These are phyloP conservation scores for Plasmodium coatneyi DNA, from an alignment of 169 alveolate species.

Conservation along the genomic window DNA sequence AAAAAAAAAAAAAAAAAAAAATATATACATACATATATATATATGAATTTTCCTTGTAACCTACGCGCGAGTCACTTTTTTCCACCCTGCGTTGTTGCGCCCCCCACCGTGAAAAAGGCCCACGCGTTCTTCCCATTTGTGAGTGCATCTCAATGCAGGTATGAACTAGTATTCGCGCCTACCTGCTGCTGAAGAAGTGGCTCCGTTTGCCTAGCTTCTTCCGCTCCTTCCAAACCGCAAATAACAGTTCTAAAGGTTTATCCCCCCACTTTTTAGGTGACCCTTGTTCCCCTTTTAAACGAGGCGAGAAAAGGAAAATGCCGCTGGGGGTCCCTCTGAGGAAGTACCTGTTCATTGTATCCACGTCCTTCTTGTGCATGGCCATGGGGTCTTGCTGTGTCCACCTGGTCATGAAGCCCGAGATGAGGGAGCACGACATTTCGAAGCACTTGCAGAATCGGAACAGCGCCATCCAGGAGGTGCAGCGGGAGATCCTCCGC, in stretches of 20 bases:
- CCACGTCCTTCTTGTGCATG: slow-evolving; percentile 68
- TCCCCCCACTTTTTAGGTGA: not conserved
- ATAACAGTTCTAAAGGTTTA: not conserved
- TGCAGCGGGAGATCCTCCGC: slow-evolving; percentile 28
- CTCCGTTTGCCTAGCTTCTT: not conserved
- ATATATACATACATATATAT: not conserved
- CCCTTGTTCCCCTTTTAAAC: not conserved
- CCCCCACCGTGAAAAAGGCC: not conserved
- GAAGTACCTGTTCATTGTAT: slow-evolving; percentile 53
- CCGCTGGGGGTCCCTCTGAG: slow-evolving; percentile 59
- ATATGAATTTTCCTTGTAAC: not conserved
- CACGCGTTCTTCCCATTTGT: not conserved
- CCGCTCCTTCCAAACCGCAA: not conserved
- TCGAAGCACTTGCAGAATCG: slow-evolving; percentile 44
- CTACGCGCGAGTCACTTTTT: not conserved
- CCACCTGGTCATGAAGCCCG: slow-evolving; percentile 63
- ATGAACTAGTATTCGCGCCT: not conserved
- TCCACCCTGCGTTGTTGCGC: not conserved
- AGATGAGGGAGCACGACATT: slow-evolving; percentile 42
- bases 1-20: not conserved
- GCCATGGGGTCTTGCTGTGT: slow-evolving; percentile 75
- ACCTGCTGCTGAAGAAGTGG: not conserved
- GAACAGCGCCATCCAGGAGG: slow-evolving; percentile 46
- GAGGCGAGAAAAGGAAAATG: slow-evolving; percentile 29
- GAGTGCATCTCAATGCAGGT: not conserved